These are phyloP conservation scores for Immersiporthe knoxdaviesiana DNA, from an alignment of 2,329 filamentous ascomycete genomes.

Conservation along the genomic window DNA sequence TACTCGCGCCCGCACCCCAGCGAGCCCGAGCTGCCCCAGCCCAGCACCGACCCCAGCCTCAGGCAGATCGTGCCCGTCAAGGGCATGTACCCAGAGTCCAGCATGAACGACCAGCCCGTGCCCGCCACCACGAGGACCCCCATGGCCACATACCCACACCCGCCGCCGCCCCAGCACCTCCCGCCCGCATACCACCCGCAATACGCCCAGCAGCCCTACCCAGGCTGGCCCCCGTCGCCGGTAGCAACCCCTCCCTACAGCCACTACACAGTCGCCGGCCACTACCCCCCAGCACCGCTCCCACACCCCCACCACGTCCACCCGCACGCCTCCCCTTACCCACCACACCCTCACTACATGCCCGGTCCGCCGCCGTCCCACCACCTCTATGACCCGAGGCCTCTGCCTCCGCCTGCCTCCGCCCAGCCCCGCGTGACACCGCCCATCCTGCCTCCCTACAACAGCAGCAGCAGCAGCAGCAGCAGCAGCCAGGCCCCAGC, in stretches of 20 bases:
- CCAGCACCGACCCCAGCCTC: slow-evolving; percentile 77
- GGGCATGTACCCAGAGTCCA: slow-evolving; percentile 97
- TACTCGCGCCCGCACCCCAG: slow-evolving; percentile 80
- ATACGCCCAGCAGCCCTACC: slow-evolving; percentile 50
- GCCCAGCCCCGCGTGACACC: slow-evolving; percentile 28
- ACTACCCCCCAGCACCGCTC: slow-evolving; percentile 30
- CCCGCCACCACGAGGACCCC: slow-evolving; percentile 80
- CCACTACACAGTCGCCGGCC: slow-evolving; percentile 45
- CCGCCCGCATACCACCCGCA: slow-evolving; percentile 43
- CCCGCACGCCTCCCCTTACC: slow-evolving; percentile 41
- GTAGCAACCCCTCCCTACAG: slow-evolving; percentile 57
- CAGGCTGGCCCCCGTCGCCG: slow-evolving; percentile 59
- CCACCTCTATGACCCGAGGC: slow-evolving; percentile 34
- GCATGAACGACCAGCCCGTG: slow-evolving; percentile 80
- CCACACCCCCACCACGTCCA: slow-evolving; percentile 22
- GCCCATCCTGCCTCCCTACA: slow-evolving; percentile 26
- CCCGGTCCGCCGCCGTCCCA: slow-evolving; percentile 33
- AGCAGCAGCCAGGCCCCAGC: too few relatives aligned
- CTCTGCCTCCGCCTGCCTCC: slow-evolving; percentile 27
- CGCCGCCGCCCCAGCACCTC: slow-evolving; percentile 32
- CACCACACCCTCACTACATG: slow-evolving; percentile 36
- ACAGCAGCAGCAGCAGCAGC: slow-evolving; percentile 24
- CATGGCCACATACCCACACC: slow-evolving; percentile 48
- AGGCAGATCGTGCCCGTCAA: slow-evolving; percentile 85
- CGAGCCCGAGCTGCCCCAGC: slow-evolving; percentile 75